phyloP scores from a whole-genome alignment of 108 stramenopile species.

The Cyclotella baltica region DNA sequence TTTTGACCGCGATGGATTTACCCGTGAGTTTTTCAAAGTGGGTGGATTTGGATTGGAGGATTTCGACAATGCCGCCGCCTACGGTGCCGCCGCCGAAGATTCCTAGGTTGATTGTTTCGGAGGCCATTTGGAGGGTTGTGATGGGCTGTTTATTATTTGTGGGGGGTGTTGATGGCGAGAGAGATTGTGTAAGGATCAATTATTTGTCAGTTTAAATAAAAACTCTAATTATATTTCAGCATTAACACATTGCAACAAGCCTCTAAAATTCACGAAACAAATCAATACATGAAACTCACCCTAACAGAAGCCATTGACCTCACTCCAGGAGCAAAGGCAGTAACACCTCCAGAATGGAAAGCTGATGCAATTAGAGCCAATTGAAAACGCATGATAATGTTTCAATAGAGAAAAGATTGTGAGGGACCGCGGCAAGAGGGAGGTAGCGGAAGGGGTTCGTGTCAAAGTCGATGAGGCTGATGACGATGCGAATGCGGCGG shows the following conservation, averaged over 20 bases:
- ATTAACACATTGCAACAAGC: too few species aligned
- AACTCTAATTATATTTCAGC: too few species aligned
- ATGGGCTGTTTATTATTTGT: slow-evolving; percentile 8
- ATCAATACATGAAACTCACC: slow-evolving; percentile 1
- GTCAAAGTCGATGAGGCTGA: neutral
- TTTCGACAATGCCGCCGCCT: slow-evolving; percentile 96
- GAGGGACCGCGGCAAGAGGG: neutral
- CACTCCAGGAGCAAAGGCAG: neutral
- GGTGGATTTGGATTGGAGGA: slow-evolving; percentile 72
- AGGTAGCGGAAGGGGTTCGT: neutral
- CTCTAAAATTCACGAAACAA: neutral
- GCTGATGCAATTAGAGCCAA: slow-evolving; percentile 26
- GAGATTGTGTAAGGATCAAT: too few species aligned
- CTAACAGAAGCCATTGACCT: neutral
- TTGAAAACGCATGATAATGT: slow-evolving; percentile 26
- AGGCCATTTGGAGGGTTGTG: slow-evolving; percentile 18
- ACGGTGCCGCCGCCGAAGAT: slow-evolving; percentile 95
- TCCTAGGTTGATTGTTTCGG: slow-evolving; percentile 68
- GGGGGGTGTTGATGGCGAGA: neutral
- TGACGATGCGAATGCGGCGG: neutral
- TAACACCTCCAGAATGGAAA: neutral
- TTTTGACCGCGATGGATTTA: slow-evolving; percentile 61
- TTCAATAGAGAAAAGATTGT: neutral
- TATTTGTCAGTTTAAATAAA: too few species aligned
- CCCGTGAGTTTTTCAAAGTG: slow-evolving; percentile 82